Evolutionary conservation across 1,284 basidiomycete species (phyloP), one percentile per base, ranked within the genome.

Genomic region (Malassezia brasiliensis): DNA sequence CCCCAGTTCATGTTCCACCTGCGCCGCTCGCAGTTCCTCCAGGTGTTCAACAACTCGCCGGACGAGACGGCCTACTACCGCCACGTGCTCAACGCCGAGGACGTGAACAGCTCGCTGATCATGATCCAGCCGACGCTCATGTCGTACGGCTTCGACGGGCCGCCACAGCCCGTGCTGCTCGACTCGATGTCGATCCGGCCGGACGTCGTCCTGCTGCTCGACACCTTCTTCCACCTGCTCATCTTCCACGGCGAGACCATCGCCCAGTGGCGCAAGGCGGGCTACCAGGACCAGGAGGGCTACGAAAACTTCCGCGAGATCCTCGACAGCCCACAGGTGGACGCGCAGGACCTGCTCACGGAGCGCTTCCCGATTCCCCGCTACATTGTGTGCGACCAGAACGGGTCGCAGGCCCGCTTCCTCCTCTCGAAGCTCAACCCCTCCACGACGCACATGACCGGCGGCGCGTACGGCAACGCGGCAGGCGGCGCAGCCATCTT

Each of bases 1-100:
- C 94, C 94, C 32, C 94, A 99, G 76, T 99, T 99, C 80, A 99
- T 98, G 94, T 98, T 98, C 85, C 94, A 99, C 77, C 78, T 99
- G 59, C 83, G 94, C 56, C 80, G 94, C 74, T 90, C 87, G 79
- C 93, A 98, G 78, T 98, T 99, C 81, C 80, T 99, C 76, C 94
- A 99, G 78, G 93, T 98, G 53, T 98, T 98, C 78, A 98, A 98
- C 79, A 99, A 96, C 80, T 94, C 89, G 79, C 93, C 93, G 6
- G 93, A 99, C 76, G 93, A 99, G 80, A 96, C 91, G 25, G 94
- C 93, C 15, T 98, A 94, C 81, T 96, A 96, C 78, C 90, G 91
- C 63, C 94, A 96, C 76, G 85, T 96, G 41, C 79, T 98, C 52
- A 93, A 96, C 77, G 87, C 91, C 70, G 90, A 94, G 77, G 94